Evolutionary conservation across 495 filamentous ascomycete species (phyloP), one percentile per base, ranked within the genome.

Genomic region (Talaromyces proteolyticus): DNA sequence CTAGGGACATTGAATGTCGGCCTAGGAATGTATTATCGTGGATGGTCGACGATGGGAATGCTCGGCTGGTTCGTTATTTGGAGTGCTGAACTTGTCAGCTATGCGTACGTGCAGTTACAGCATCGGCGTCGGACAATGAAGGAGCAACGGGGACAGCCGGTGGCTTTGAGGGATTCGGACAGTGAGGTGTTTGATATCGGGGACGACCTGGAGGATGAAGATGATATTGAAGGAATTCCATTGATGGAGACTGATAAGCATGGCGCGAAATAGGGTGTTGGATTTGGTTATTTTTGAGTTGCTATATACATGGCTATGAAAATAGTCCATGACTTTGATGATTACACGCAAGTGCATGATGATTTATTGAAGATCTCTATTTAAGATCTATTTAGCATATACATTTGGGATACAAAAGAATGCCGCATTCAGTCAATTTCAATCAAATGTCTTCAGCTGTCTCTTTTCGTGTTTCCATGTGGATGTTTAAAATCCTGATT

Each of bases 1-100:
- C 21, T 51, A n/a, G 49, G 49, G 16, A 51, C 49, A 19, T 25
- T 51, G 16, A 51, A 51, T 18, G 29, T 51, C 16, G 49, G 49
- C n/a, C 23, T 44, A 2, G 49, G 49, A 1, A 51, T 51, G 49
- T 51, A 51, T 40, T 43, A 34, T 17, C 23, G 40, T 7, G 21
- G 40, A 7, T 51, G 39, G 39, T 51, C 49, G 4, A 20, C 19
- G 17, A 18, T 44, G 8, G 49, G 49, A 1, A 22, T 51, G 18
- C 44, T 37, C 11, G 29, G 14, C 8, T 51, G 49, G 49, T 51
- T 51, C 21, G 23, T 51, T 21, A 37, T 44, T 17, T 43, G 40
- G 39, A 42, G 39, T 22, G 24, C 37, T n/a, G 49, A 51, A 20
- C 39, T 51, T 36, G 41, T 14, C 12, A 25, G 39, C 8, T 51